These are phyloP conservation scores for Aureobasidium sp. DNA, from an alignment of 2,329 filamentous ascomycete species.

Conservation along the genomic window DNA sequence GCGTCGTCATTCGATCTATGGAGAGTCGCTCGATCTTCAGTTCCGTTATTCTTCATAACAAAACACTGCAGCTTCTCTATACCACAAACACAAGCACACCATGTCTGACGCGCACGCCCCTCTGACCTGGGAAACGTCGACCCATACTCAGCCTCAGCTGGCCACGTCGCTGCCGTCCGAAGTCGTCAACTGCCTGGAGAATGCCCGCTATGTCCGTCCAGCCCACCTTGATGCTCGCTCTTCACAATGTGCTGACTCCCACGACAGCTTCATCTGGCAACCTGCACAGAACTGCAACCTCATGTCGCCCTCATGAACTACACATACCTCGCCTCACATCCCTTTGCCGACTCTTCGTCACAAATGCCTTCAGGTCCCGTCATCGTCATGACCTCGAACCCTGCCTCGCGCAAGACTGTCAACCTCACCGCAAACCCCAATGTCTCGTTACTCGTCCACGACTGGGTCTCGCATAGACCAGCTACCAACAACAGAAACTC, in stretches of 20 bases:
- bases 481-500: constrained; percentile 58
- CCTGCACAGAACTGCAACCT: constrained; percentile 72
- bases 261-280: constrained; percentile 82
- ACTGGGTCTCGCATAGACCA: constrained; percentile 92
- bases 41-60: neutral
- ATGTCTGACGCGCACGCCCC: constrained; percentile 26
- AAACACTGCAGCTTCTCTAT: neutral
- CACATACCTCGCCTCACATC: constrained; percentile 66
- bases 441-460: constrained; percentile 91
- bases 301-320: constrained; percentile 99
- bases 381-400: constrained; percentile 88
- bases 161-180: constrained; percentile 69
- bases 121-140: constrained; percentile 43
- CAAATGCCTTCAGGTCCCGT: constrained; percentile 45
- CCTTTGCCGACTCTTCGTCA: constrained; percentile 55
- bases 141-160: constrained; percentile 63
- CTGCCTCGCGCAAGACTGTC: constrained; percentile 68
- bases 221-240: neutral
- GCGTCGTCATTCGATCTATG: neutral
- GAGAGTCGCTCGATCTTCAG: neutral
- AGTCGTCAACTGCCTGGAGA: constrained; percentile 85
- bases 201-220: constrained; percentile 75
- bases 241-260: constrained; percentile 11
- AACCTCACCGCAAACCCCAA: constrained; percentile 80
- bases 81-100: constrained; percentile 3